Percentiles rank a stretch among this genome's conserved stretches.
Evolutionary conservation across 2,329 filamentous ascomycete species (phyloP).

Genomic region (Aaosphaeria arxii): DNA sequence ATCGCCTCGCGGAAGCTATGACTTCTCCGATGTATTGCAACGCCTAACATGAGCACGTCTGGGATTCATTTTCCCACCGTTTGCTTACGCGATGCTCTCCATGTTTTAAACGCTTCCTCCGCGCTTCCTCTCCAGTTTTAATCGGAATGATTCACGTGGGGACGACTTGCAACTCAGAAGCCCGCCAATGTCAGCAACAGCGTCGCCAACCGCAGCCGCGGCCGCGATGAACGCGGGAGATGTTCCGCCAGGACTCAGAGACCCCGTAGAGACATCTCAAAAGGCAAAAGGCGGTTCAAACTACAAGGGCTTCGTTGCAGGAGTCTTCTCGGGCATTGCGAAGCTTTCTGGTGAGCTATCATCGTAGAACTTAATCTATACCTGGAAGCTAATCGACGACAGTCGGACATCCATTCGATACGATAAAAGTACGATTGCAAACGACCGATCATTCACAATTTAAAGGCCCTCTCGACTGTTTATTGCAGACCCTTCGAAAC

Average conservation of each 20-base stretch:
- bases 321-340: constrained; percentile 90
- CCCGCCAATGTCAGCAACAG: constrained; percentile 33
- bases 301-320: constrained; percentile 96
- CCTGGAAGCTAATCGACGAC: neutral
- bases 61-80: too few species aligned
- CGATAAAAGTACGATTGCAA: constrained; percentile 92
- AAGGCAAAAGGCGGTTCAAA: constrained; percentile 43
- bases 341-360: constrained; percentile 71
- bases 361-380: constrained; percentile 4
- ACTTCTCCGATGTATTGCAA: constrained; percentile 19
- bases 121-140: neutral
- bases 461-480: constrained; percentile 79
- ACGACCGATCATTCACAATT: constrained; percentile 78
- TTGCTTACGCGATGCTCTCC: neutral
- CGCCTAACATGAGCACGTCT: too few species aligned
- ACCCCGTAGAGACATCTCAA: constrained; percentile 23
- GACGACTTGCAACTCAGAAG: constrained; percentile 3
- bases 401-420: constrained; percentile 80
- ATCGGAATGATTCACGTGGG: constrained; percentile 19
- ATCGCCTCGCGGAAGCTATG: constrained; percentile 31
- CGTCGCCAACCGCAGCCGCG: constrained; percentile 31
- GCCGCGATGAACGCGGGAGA: constrained; percentile 23
- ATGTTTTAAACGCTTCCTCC: neutral
- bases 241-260: constrained; percentile 24
- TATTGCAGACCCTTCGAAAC: constrained; percentile 77